Evolutionary conservation across 768 basidiomycete genomes (phyloP), one percentile per base, ranked within the genome.

Genomic region (Pholiota molesta): DNA sequence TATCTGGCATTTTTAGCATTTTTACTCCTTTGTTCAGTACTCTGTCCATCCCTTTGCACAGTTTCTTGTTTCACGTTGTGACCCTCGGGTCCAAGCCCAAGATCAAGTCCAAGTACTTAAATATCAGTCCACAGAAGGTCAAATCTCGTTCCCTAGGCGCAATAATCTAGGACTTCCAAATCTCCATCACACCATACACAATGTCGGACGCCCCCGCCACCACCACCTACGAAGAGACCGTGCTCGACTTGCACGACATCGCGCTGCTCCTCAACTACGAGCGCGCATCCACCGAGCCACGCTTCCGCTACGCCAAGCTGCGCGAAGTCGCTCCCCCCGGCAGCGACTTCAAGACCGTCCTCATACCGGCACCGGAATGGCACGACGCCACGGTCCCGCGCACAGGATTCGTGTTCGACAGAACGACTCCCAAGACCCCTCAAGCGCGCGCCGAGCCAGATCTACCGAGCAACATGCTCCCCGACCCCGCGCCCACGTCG

Each of bases 191-290:
- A n/a, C 26, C 26, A 9, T 31, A 7, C 9, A 31, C 31, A 3
- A 31, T 31, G 31, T 31, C 31, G 31, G 31, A 3, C 5, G 31
- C 1, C 5, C 31, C 31, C 31, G 31, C 31, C 31, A 6, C 31
- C 9, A 16, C 35, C 14, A 37, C 10, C 35, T 16, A 37, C 35
- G 14, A 37, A 37, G 35, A 37, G 7, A 37, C 35, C 35, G 35
- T 37, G 35, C 35, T 37, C 17, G 68, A 71, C 44, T 60, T 71
- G 14, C 60, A 71, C 55, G 69, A 69, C 35, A 56, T 71, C 29
- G 60, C 68, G 33, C 65, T 71, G 19, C 57, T 71, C 8, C 62
- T 71, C 13, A 71, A 66, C 55, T 71, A 69, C 55, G 69, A 71
- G 55, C 66, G 69, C 14, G 69, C 55, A 0, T 57, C 62, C 5